These are phyloP conservation scores for Basidioascus undulatus DNA, from an alignment of 768 basidiomycete genomes.

Conservation along the genomic window DNA sequence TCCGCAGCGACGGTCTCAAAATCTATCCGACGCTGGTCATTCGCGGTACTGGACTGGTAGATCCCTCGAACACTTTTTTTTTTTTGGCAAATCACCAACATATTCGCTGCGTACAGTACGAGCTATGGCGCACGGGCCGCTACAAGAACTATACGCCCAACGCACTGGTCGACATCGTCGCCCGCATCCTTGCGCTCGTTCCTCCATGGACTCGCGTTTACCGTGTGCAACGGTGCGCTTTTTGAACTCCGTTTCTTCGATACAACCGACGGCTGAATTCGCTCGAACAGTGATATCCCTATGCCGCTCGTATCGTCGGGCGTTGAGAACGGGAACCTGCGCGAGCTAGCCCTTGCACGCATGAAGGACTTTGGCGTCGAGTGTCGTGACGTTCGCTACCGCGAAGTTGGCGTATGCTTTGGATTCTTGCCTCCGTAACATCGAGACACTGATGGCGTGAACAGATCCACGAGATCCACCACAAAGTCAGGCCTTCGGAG, in stretches of 20 bases:
- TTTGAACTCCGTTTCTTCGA: neutral
- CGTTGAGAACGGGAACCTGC: constrained; percentile 91
- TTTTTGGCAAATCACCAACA: neutral
- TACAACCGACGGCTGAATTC: neutral
- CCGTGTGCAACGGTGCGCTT: constrained; percentile 64
- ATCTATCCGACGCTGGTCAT: constrained; percentile 97
- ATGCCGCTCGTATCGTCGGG: constrained; percentile 88
- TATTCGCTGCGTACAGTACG: constrained; percentile 30
- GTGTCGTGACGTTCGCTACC: constrained; percentile 87
- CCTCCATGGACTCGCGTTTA: constrained; percentile 98
- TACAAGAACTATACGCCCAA: constrained; percentile 99
- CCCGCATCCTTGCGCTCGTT: constrained; percentile 79
- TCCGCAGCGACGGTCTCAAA: constrained; percentile 88
- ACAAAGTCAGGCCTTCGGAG: constrained; percentile 84
- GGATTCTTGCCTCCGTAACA: constrained; percentile 1
- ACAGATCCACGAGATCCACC: constrained; percentile 93
- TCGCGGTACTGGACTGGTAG: constrained; percentile 60
- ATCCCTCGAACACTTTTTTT: constrained; percentile 11
- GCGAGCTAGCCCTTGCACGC: constrained; percentile 81
- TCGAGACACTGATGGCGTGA: constrained; percentile 2
- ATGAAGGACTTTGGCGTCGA: constrained; percentile 99
- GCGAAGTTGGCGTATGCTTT: constrained; percentile 80
- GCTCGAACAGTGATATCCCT: constrained; percentile 56
- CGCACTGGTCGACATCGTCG: constrained; percentile 88
- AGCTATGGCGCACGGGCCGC: constrained; percentile 85